A percentile compares a stretch with the other conserved stretches of the same genome.
Evolutionary conservation across 495 filamentous ascomycete species (phyloP).

Genomic region (Hypoxylon fragiforme): DNA sequence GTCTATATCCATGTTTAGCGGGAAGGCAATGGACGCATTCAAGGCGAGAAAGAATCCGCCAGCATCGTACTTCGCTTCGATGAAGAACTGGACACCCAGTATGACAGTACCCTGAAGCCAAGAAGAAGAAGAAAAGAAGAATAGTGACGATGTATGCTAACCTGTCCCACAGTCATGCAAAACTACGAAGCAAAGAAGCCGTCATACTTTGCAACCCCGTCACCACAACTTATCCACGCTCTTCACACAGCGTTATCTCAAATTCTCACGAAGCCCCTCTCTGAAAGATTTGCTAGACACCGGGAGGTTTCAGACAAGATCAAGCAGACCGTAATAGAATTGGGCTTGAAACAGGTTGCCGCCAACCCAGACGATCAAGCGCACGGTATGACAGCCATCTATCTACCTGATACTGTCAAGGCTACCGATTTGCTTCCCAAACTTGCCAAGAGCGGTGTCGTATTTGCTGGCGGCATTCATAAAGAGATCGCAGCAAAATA

Average conservation of each 20-base stretch:
- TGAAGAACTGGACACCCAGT: conserved; percentile 96
- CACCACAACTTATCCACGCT: conserved; percentile 90
- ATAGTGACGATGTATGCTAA: conserved; percentile 22
- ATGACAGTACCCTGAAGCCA: conserved; percentile 19
- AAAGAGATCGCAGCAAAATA: conserved; percentile 68
- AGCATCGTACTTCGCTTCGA: conserved; percentile 86
- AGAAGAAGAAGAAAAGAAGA: too few relatives aligned
- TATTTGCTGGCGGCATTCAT: conserved; percentile 94
- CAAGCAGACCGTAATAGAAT: conserved; percentile 74
- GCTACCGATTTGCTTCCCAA: conserved; percentile 82
- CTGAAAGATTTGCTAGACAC: conserved; percentile 80
- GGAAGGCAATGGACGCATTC: conserved; percentile 81
- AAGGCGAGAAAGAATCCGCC: conserved; percentile 78
- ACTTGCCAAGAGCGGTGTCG: conserved; percentile 83
- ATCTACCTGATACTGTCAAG: conserved; percentile 81
- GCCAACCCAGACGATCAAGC: conserved; percentile 85
- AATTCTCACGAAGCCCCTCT: conserved; percentile 75
- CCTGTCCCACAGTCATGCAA: conserved; percentile 71
- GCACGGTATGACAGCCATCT: conserved; percentile 97
- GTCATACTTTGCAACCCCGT: conserved; percentile 96
- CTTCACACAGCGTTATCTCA: conserved; percentile 91
- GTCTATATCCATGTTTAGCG: conserved; percentile 88
- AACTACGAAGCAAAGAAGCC: conserved; percentile 97
- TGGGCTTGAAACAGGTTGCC: conserved; percentile 87
- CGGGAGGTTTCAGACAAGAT: conserved; percentile 73